These are phyloP conservation scores for Artemisia princeps DNA, from an alignment of 140 eudicot species.

Conservation along the genomic window DNA sequence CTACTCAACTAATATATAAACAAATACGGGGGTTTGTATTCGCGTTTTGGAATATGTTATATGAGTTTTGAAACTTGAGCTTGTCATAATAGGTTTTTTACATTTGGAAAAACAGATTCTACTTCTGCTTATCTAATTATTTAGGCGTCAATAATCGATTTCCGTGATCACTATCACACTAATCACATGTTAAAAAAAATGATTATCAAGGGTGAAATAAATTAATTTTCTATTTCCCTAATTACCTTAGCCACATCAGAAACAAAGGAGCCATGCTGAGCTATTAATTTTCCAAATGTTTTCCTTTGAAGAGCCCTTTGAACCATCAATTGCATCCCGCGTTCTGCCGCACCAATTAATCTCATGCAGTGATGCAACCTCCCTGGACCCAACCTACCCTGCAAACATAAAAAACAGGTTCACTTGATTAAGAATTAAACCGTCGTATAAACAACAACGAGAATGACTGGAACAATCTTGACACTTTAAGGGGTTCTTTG, in stretches of 20 bases:
- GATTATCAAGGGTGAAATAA: too few species aligned
- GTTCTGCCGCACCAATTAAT: slow-evolving; percentile 91
- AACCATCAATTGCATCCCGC: slow-evolving; percentile 89
- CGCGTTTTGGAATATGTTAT: too few species aligned
- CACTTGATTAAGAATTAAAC: background rate
- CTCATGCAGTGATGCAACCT: slow-evolving; percentile 99
- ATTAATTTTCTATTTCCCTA: background rate
- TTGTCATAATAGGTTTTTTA: too few species aligned
- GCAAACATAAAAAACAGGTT: slow-evolving; percentile 12
- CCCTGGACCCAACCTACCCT: slow-evolving; percentile 99
- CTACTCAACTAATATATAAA: background rate
- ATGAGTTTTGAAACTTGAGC: too few species aligned
- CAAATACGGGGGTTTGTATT: too few species aligned
- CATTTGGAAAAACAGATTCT: too few species aligned
- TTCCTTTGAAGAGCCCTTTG: slow-evolving; percentile 73
- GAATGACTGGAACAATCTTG: background rate
- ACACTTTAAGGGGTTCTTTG: background rate
- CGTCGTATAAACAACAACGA: background rate
- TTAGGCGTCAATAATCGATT: too few species aligned
- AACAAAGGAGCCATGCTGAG: slow-evolving; percentile 87
- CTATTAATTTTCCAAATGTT: slow-evolving; percentile 79
- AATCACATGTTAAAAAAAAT: too few species aligned
- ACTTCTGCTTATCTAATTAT: too few species aligned
- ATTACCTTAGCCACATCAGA: slow-evolving; percentile 81
- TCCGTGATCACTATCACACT: too few species aligned